Evolutionary conservation across 495 filamentous ascomycete genomes (phyloP).

Genomic region (Xylaria flabelliformis): DNA sequence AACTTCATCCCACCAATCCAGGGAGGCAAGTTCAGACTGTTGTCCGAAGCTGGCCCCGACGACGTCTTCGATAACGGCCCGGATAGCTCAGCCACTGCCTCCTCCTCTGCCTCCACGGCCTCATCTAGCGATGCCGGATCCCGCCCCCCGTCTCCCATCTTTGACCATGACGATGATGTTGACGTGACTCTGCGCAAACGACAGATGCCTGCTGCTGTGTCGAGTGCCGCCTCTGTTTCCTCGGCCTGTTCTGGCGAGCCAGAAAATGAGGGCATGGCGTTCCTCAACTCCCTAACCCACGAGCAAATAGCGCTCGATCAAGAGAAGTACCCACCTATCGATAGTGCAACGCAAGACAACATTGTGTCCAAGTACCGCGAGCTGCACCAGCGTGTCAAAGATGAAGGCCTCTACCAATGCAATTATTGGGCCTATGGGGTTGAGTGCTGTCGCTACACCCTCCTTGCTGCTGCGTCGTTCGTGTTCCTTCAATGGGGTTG

Average conservation of each 20-base stretch:
- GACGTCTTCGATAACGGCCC: slow-evolving; percentile 51
- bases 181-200: slow-evolving; percentile 43
- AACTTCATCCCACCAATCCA: slow-evolving; percentile 95
- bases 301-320: slow-evolving; percentile 78
- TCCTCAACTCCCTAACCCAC: slow-evolving; percentile 75
- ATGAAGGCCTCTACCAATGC: slow-evolving; percentile 82
- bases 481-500: slow-evolving; percentile 72
- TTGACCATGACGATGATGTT: slow-evolving; percentile 69
- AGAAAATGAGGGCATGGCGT: slow-evolving; percentile 61
- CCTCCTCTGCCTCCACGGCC: slow-evolving; percentile 31
- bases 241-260: slow-evolving; percentile 48
- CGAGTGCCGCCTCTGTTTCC: slow-evolving; percentile 46
- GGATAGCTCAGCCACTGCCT: slow-evolving; percentile 43
- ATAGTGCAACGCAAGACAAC: slow-evolving; percentile 72
- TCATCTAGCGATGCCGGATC: slow-evolving; percentile 53
- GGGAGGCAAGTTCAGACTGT: slow-evolving; percentile 79
- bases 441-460: slow-evolving; percentile 75
- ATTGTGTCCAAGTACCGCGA: slow-evolving; percentile 83
- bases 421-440: slow-evolving; percentile 82
- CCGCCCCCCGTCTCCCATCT: slow-evolving; percentile 67
- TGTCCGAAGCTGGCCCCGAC: slow-evolving; percentile 47
- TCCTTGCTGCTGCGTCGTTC: slow-evolving; percentile 69
- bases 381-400: slow-evolving; percentile 71
- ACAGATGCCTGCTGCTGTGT: slow-evolving; percentile 24
- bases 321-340: slow-evolving; percentile 81